Conservation (phyloP, 768 basidiomycete species). For the Tricholoma furcatifolium region DNA sequence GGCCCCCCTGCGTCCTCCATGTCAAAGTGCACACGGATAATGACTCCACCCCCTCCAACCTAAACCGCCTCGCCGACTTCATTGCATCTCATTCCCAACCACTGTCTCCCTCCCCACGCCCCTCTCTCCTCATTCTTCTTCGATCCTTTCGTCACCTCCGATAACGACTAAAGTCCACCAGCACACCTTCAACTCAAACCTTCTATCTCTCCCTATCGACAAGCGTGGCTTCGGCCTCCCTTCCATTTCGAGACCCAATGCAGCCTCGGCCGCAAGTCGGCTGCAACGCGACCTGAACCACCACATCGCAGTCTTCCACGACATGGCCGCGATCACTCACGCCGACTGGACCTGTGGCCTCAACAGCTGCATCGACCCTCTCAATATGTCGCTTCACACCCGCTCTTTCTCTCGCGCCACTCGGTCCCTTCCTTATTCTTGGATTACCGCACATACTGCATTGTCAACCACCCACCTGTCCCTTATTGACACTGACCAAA, state of each 20-base stretch:
- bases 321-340: slow-evolving; percentile 15
- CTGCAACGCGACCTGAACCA: slow-evolving; percentile 24
- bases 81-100: no score
- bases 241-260: slow-evolving; percentile 20
- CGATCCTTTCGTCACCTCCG: slow-evolving; percentile 9
- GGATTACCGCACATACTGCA: slow-evolving; percentile 13
- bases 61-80: no score
- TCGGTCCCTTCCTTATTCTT: slow-evolving; percentile 7
- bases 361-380: slow-evolving; percentile 6
- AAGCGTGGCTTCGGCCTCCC: slow-evolving; percentile 21
- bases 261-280: slow-evolving; percentile 14
- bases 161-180: slow-evolving; percentile 22
- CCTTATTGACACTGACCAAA: slow-evolving; percentile 9
- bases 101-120: slow-evolving; percentile 24
- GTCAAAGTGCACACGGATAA: no score
- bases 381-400: neutral
- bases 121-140: slow-evolving; percentile 13
- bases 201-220: slow-evolving; percentile 12
- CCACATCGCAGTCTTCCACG: slow-evolving; percentile 16
- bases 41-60: no score
- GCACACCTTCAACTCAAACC: neutral
- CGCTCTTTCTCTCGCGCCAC: neutral
- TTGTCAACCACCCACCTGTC: neutral
- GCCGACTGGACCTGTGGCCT: slow-evolving; percentile 17
- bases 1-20: no score